Percentiles rank a stretch among this genome's conserved stretches.
Conservation (phyloP, 2,329 filamentous ascomycete genomes). For the Fusarium praegraminearum region DNA sequence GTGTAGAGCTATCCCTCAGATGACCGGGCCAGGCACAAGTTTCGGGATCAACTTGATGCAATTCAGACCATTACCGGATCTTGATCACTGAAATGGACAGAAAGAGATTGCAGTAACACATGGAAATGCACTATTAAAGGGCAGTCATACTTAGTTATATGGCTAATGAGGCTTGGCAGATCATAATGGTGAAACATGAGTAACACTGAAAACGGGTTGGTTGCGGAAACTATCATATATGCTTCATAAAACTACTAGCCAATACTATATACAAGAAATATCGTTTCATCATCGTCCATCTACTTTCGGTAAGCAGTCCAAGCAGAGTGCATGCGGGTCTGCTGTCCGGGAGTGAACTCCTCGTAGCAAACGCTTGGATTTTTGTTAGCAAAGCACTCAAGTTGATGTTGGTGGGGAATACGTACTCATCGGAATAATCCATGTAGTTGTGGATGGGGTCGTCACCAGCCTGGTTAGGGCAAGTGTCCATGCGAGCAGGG, state of each 20-base stretch:
- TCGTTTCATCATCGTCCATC: background rate
- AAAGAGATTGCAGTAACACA: accelerated
- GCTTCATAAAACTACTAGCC: background rate
- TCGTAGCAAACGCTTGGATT: constrained; percentile 37
- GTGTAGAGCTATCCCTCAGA: constrained; percentile 1
- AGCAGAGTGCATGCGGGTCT: constrained; percentile 40
- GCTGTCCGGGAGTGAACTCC: constrained; percentile 42
- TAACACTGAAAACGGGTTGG: background rate
- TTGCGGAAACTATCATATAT: background rate
- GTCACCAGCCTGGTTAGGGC: constrained; percentile 49
- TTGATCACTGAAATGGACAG: accelerated
- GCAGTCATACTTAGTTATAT: accelerated
- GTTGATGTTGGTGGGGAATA: accelerated
- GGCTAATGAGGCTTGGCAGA: too few relatives aligned
- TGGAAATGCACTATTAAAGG: background rate
- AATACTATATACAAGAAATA: background rate
- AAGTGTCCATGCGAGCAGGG: constrained; percentile 52
- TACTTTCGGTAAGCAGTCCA: constrained; percentile 39
- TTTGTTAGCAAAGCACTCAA: accelerated
- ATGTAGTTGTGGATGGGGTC: constrained; percentile 56
- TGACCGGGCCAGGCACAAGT: background rate
- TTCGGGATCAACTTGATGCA: constrained; percentile 23
- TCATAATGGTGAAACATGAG: background rate
- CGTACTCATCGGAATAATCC: constrained; percentile 58
- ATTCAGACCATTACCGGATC: background rate